Base-by-base conservation (phyloP, 2,329 filamentous ascomycete species). In the Calonectria pseudoreteaudii region DNA sequence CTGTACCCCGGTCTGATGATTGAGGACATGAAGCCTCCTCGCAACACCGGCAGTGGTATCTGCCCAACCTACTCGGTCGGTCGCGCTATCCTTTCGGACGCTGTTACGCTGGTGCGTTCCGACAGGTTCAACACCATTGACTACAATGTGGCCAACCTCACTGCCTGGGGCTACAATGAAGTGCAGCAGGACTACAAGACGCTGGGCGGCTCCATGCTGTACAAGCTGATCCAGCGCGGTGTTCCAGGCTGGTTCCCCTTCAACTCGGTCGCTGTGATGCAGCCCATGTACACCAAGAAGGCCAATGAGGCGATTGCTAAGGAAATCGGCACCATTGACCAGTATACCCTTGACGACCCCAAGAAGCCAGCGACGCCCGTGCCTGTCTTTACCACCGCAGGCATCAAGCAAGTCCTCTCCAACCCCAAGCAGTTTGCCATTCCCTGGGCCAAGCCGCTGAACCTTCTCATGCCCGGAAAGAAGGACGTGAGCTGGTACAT, bases 1-100 rank as follows among this genome's bases (percentile, higher is more conserved):
- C 86, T 94, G 8, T 94, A 94, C 79, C 92, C 93, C 0, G 93
- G 93, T 13, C 83, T 94, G 1, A 89, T 94, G 74, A 85, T 90
- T n/a, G 91, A 93, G 80, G 87, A 91, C 67, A 84, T 86, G 36
- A 91, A 92, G 79, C 85, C 86, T 0, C 84, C 85, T 0, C 87
- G 88, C 71, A 82, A 85, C 53, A 86, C 90, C 0, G 90, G 90
- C 86, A 74, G 74, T 28, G 78, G 78, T 3, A 79, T 80, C 47
- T 78, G 76, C 53, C 78, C 78, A 0, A 88, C 87, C 0, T 91
- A 88, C 79, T 90, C 90, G 0, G 86, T 90, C 10, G 88, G 88
- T 1, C 86, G 88, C 58, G 89, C 90, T 49, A 87, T 92, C 13
- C 84, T 93, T 26, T 90, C 90, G 1, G 91, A 93, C 76, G 91